A percentile compares a stretch with the other conserved stretches of the same genome.
Evolutionary conservation across 1,139 yeast genomes (phyloP).

Genomic region (Blastobotrys persicus): DNA sequence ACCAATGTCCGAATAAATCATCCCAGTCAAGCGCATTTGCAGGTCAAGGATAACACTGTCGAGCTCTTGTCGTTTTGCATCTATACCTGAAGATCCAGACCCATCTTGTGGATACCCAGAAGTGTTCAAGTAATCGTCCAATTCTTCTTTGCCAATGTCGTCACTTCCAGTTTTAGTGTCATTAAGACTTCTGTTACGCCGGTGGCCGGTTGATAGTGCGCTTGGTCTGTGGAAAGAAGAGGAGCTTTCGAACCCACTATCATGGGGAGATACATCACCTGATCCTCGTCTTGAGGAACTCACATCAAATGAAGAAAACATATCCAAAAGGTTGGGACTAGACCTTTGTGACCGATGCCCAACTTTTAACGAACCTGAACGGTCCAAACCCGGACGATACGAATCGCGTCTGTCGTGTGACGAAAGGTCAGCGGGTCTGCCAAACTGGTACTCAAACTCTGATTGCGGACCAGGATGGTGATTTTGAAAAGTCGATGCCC

Average conservation of each 20-base stretch:
- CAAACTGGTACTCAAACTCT: constrained; percentile 10
- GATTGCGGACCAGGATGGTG: constrained; percentile 9
- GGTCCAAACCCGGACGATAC: not conserved
- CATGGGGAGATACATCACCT: constrained; percentile 15
- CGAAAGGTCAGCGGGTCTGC: constrained; percentile 7
- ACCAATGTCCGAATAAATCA: constrained; percentile 34
- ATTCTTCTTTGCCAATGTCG: not conserved
- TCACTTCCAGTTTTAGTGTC: constrained; percentile 17
- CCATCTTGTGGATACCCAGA: constrained; percentile 4
- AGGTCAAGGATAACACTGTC: constrained; percentile 28
- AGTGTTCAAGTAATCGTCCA: not conserved
- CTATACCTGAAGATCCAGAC: constrained; percentile 9
- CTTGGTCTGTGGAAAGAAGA: constrained; percentile 10
- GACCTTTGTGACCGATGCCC: constrained; percentile 29
- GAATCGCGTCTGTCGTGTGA: not conserved
- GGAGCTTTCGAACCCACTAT: constrained; percentile 19
- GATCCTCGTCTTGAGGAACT: constrained; percentile 16
- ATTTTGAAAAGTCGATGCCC: constrained; percentile 19
- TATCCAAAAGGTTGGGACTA: constrained; percentile 32
- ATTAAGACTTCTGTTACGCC: constrained; percentile 30
- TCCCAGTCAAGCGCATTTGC: constrained; percentile 33
- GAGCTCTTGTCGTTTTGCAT: constrained; percentile 24
- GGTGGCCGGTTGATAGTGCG: constrained; percentile 18
- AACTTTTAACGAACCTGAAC: constrained; percentile 2
- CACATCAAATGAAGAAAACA: constrained; percentile 27